Evolutionary conservation across 1,284 basidiomycete species (phyloP).

Genomic region (Cryptococcus jaspeensis): DNA sequence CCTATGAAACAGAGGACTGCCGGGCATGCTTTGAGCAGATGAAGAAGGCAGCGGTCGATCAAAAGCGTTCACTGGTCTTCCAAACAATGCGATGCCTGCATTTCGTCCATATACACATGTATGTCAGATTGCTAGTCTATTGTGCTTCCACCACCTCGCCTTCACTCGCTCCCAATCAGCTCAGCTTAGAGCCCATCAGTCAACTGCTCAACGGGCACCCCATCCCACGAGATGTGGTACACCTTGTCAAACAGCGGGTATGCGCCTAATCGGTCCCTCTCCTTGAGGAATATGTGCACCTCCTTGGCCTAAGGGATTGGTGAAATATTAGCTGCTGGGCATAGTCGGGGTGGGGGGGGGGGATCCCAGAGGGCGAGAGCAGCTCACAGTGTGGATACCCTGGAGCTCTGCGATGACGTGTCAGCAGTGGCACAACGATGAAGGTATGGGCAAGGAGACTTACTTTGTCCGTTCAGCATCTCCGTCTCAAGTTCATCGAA

Average conservation of each 20-base stretch:
- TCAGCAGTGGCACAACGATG: not conserved
- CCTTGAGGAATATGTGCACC: constrained; percentile 56
- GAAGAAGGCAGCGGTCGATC: no score
- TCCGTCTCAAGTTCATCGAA: constrained; percentile 59
- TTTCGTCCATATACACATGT: no score
- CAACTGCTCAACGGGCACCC: constrained; percentile 49
- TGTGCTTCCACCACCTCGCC: not conserved
- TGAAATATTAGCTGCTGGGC: no score
- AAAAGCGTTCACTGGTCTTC: no score
- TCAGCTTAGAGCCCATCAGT: constrained; percentile 36
- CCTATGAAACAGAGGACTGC: no score
- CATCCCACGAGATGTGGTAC: constrained; percentile 52
- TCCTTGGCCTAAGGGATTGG: constrained; percentile 50
- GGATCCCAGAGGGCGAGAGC: no score
- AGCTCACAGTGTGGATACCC: constrained; percentile 53
- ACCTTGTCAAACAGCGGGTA: constrained; percentile 60
- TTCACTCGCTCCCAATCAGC: not conserved
- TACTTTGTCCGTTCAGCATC: constrained; percentile 59
- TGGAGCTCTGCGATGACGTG: constrained; percentile 50
- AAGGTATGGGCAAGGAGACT: constrained; percentile 15
- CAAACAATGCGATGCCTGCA: no score
- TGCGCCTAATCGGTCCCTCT: constrained; percentile 53
- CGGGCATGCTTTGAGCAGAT: no score
- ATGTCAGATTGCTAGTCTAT: not conserved
- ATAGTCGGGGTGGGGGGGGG: no score